phyloP scores from a whole-genome alignment of 805 yeast genomes.

The Candida insectorum region DNA sequence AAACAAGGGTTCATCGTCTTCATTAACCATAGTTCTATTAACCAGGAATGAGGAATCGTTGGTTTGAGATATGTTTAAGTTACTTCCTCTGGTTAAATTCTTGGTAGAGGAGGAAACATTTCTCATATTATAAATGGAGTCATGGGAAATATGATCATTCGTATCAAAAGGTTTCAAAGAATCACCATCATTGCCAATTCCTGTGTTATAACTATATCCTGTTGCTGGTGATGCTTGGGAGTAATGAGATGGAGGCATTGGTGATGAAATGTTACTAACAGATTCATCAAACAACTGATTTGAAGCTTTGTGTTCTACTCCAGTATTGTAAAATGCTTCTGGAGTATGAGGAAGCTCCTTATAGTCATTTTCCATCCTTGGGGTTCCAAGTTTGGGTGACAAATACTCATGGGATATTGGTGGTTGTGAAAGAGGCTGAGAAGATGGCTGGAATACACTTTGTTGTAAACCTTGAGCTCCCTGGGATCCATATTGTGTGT shows the following conservation, averaged over 20 bases:
- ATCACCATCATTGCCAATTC: conserved; percentile 9
- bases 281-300: conserved; percentile 7
- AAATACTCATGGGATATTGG: no score
- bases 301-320: background rate
- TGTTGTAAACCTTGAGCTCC: no score
- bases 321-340: conserved; percentile 16
- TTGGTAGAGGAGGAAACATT: conserved; percentile 2
- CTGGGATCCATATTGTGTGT: conserved; percentile 1
- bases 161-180: conserved; percentile 10
- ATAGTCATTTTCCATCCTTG: conserved; percentile 2
- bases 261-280: conserved; percentile 15
- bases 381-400: conserved; percentile 3
- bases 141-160: conserved; percentile 10
- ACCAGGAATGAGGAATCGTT: conserved; percentile 6
- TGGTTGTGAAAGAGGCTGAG: no score
- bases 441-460: no score
- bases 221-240: conserved; percentile 11
- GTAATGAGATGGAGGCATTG: conserved; percentile 9
- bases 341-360: conserved; percentile 17
- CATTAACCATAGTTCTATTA: conserved; percentile 10
- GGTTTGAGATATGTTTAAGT: background rate
- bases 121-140: conserved; percentile 7
- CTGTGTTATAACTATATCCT: conserved; percentile 3
- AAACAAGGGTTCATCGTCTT: conserved; percentile 46
- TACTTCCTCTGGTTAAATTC: conserved; percentile 1